Percentiles rank a stretch among this genome's conserved stretches.
Conservation (phyloP, 75 land plant genomes). For the Pinus albicaulis region DNA sequence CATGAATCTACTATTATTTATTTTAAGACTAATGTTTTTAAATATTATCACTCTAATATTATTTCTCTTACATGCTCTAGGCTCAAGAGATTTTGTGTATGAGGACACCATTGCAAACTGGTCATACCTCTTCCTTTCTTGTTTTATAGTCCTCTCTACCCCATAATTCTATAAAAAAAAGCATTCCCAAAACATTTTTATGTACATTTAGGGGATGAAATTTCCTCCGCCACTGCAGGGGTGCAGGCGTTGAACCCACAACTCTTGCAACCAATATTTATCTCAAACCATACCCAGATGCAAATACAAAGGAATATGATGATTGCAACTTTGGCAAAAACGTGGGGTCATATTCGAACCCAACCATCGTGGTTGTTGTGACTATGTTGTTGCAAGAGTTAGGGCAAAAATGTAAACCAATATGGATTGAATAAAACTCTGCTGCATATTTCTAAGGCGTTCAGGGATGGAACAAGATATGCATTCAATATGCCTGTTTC, state of each 20-base stretch:
- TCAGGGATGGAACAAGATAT: constrained; percentile 62
- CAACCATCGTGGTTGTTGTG: constrained; percentile 63
- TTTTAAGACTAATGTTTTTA: no score
- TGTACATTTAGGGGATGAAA: not conserved
- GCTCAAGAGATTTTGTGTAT: no score
- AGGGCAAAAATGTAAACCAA: constrained; percentile 67
- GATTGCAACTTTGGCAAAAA: not conserved
- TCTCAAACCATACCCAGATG: not conserved
- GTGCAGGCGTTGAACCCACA: not conserved
- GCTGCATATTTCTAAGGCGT: constrained; percentile 78
- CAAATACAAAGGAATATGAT: not conserved
- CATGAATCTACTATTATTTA: no score
- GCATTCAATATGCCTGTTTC: not conserved
- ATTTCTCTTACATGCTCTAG: no score
- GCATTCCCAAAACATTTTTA: no score
- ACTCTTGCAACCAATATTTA: not conserved
- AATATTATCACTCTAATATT: no score
- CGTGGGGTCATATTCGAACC: not conserved
- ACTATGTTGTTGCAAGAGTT: constrained; percentile 65
- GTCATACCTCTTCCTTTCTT: no score
- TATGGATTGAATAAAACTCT: constrained; percentile 85
- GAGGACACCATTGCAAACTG: no score
- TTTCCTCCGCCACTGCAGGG: not conserved
- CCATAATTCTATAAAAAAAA: no score
- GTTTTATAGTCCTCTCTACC: no score